These are phyloP conservation scores for Arthroderma sp. DNA, from an alignment of 2,329 filamentous ascomycete species.

Conservation along the genomic window DNA sequence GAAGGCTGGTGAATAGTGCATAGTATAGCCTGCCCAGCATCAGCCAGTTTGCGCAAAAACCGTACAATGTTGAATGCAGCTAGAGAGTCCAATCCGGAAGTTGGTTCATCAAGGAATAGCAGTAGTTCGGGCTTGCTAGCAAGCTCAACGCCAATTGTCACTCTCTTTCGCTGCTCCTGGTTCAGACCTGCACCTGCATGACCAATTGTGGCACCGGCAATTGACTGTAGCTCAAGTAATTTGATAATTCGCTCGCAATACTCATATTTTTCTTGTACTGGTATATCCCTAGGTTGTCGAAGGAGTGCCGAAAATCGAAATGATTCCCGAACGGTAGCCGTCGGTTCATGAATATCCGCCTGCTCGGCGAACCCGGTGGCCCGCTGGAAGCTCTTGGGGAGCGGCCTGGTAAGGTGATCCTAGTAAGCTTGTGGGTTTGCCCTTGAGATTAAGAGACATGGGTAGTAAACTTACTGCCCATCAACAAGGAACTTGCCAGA, in stretches of 20 bases:
- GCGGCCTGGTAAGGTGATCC: constrained; percentile 16
- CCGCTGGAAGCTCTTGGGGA: constrained; percentile 38
- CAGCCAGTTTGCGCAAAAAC: constrained; percentile 48
- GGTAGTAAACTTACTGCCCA: constrained; percentile 22
- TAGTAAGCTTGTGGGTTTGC: not conserved
- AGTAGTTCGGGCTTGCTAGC: constrained; percentile 49
- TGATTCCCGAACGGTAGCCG: constrained; percentile 53
- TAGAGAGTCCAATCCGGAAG: constrained; percentile 54
- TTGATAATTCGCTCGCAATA: constrained; percentile 58
- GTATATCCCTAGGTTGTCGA: constrained; percentile 45
- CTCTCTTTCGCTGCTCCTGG: constrained; percentile 53
- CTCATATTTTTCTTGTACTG: constrained; percentile 49
- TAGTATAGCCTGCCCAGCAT: constrained; percentile 74
- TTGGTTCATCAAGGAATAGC: constrained; percentile 51
- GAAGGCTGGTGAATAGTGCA: constrained; percentile 90
- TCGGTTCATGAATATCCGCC: constrained; percentile 54
- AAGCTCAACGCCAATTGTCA: constrained; percentile 51
- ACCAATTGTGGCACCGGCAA: constrained; percentile 53
- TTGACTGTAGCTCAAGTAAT: constrained; percentile 53
- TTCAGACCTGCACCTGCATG: constrained; percentile 46
- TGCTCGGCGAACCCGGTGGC: constrained; percentile 47
- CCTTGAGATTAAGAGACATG: not conserved
- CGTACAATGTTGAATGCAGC: constrained; percentile 53
- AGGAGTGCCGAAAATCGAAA: constrained; percentile 53
- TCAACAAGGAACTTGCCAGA: constrained; percentile 34